Conservation (phyloP, 306 rosid species). For the Leucaena leucocephala region DNA sequence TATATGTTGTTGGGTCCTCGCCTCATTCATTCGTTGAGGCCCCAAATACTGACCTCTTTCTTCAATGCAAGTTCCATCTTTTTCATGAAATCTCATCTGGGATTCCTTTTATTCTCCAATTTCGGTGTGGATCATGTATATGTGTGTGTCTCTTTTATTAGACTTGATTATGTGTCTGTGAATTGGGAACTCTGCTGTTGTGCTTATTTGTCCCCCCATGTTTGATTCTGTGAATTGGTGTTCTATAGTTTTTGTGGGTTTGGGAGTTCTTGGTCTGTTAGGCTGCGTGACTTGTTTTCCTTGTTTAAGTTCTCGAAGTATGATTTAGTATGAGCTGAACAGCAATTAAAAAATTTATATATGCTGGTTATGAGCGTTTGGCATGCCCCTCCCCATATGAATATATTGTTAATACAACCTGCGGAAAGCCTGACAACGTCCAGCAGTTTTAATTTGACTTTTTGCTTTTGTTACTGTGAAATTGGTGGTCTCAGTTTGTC, state of each 20-base stretch:
- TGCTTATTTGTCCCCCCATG: conserved; percentile 7
- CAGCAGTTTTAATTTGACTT: neutral
- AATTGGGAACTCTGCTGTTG: conserved; percentile 5
- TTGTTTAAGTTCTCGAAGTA: conserved; percentile 16
- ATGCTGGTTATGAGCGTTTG: conserved; percentile 2
- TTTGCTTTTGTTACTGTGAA: neutral
- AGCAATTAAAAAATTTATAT: neutral
- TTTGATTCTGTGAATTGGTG: conserved; percentile 26
- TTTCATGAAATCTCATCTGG: conserved; percentile 26
- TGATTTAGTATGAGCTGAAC: conserved; percentile 15
- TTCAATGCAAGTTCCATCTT: conserved; percentile 53
- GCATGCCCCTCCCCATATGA: neutral
- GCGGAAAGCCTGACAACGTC: neutral
- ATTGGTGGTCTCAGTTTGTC: neutral
- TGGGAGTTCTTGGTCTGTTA: conserved; percentile 26
- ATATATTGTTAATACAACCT: neutral
- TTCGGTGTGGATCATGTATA: neutral
- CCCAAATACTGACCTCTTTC: conserved; percentile 56
- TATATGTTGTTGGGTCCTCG: conserved; percentile 53
- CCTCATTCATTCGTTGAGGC: conserved; percentile 50
- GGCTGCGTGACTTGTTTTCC: conserved; percentile 15
- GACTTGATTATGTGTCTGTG: neutral
- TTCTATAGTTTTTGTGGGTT: neutral
- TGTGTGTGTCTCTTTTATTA: neutral
- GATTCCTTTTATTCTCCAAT: conserved; percentile 28